Conservation (phyloP, 345 rosid species). For the Hibiscus trionum region DNA sequence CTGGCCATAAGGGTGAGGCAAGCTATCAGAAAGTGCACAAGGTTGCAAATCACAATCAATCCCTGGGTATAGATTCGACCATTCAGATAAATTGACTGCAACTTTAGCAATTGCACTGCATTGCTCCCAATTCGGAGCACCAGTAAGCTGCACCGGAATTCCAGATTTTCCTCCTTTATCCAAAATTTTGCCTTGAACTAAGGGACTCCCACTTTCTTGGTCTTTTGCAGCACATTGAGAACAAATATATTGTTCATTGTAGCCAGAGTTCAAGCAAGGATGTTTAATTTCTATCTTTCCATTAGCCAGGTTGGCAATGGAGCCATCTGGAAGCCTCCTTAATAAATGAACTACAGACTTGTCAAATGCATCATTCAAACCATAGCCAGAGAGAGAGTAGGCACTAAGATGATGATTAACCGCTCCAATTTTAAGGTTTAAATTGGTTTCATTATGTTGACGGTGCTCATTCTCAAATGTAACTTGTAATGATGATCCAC, state of each 20-base stretch:
- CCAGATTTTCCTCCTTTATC: conserved; percentile 58
- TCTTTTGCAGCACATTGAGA: conserved; percentile 51
- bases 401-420: conserved; percentile 83
- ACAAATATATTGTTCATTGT: conserved; percentile 60
- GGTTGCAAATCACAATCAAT: conserved; percentile 87
- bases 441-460: conserved; percentile 46
- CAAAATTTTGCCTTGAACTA: conserved; percentile 23
- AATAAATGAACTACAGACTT: conserved; percentile 68
- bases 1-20: conserved; percentile 82
- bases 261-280: conserved; percentile 90
- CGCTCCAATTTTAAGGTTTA: conserved; percentile 71
- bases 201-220: conserved; percentile 39
- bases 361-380: conserved; percentile 96
- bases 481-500: conserved; percentile 97
- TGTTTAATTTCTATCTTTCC: conserved; percentile 70
- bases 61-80: conserved; percentile 60
- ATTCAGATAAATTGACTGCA: conserved; percentile 82
- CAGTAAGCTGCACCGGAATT: conserved; percentile 54
- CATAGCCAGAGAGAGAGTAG: conserved; percentile 94
- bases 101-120: conserved; percentile 73
- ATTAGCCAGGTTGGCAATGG: conserved; percentile 31
- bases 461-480: conserved; percentile 76
- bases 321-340: conserved; percentile 35
- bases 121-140: conserved; percentile 82
- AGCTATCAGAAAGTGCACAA: conserved; percentile 68